A percentile compares a stretch with the other conserved stretches of the same genome.
Evolutionary conservation across 176 grass and related monocot genomes (phyloP).

Genomic region (Zea luxurians): DNA sequence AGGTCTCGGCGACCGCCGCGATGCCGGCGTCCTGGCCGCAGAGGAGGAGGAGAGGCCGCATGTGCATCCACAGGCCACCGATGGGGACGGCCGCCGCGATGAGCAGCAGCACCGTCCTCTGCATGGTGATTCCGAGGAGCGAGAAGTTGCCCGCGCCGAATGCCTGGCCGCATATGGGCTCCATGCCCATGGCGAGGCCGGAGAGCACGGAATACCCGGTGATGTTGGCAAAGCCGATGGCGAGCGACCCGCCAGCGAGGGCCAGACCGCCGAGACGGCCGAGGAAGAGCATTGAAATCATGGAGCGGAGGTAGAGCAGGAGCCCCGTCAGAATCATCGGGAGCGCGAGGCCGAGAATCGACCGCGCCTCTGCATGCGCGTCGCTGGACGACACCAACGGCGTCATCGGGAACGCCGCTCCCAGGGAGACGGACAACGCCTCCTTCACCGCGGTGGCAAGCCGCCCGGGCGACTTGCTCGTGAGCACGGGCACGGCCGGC

Average conservation of each 20-base stretch:
- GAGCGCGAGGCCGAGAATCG: conserved; percentile 63
- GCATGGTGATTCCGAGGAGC: conserved; percentile 67
- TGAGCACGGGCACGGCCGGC: conserved; percentile 38
- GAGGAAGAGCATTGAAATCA: conserved; percentile 94
- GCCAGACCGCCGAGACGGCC: conserved; percentile 58
- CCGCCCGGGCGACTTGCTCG: conserved; percentile 37
- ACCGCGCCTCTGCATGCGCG: conserved; percentile 44
- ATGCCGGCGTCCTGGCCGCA: conserved; percentile 77
- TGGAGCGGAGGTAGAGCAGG: conserved; percentile 83
- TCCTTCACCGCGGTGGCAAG: conserved; percentile 37
- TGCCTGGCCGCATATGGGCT: conserved; percentile 82
- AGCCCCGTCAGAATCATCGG: conserved; percentile 82
- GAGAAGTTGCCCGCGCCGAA: conserved; percentile 57
- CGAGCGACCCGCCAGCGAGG: conserved; percentile 76
- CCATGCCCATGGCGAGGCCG: conserved; percentile 89
- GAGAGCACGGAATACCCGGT: conserved; percentile 78
- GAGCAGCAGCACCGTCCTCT: conserved; percentile 72
- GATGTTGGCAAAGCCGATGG: conserved; percentile 88
- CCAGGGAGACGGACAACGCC: conserved; percentile 20
- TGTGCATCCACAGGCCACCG: conserved; percentile 61
- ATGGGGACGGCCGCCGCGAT: conserved; percentile 61
- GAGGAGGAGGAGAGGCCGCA: conserved; percentile 72
- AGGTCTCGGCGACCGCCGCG: conserved; percentile 62
- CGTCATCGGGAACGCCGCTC: conserved; percentile 31
- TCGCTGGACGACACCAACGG: conserved; percentile 30